Base-by-base conservation (phyloP, 176 grass and related monocot genomes). In the Areca catechu region DNA sequence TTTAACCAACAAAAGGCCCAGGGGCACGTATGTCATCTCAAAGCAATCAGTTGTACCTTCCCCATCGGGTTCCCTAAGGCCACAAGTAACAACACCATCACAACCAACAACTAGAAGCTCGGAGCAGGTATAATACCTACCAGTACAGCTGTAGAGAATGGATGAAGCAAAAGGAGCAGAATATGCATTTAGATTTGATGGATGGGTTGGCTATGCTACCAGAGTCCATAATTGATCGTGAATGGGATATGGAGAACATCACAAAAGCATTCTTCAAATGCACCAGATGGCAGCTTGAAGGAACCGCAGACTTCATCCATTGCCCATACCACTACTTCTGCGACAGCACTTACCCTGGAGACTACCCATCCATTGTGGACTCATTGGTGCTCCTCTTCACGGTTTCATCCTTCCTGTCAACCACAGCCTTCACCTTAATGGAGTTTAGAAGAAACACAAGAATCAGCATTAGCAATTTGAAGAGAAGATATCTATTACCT, bases 301-400 rank as follows among this genome's bases (percentile, higher is more conserved):
- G 92, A 76, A 92, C 88, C 58, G 89, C 75, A 23, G 81, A 98
- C 56, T 86, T 89, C 62, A 59, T 92, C 63, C 83, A 89, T 61
- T 98, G 94, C 73, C 88, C 94, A 24, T 98, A 77, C 72, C 93
- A 98, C 74, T 98, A 98, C 84, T 92, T 83, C 81, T 98, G 93
- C 81, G 93, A 87, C 76, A 98, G 93, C 76, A 71, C 73, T 19
- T 92, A 98, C 82, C 77, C 59, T 0, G 88, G 78, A 25, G 81
- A 98, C 66, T 98, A 88, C 63, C 59, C 82, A 47, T 48, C 81
- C 53, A 61, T 75, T 34, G 72, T 85, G 43, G 94, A 83, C 29
- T 49, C 55, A 7, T 67, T 80, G 56, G 76, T 85, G 52, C 76
- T 83, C 37, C 57, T 79, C 71, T 98, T 98, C 69, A 76, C 80